Base-by-base conservation (phyloP, 805 yeast species). In the Gaillardinia entomophila region DNA sequence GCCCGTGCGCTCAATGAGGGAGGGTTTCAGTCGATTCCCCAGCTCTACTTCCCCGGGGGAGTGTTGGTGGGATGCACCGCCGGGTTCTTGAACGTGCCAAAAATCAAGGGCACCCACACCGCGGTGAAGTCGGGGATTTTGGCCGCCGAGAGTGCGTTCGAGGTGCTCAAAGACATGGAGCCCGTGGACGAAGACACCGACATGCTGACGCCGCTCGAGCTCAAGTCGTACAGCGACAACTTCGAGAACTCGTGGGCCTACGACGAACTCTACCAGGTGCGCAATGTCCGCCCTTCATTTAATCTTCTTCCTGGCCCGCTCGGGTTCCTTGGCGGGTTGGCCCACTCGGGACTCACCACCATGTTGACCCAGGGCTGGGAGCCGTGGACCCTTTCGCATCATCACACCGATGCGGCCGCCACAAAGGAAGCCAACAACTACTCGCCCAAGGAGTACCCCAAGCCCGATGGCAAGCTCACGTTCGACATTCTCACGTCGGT, bases 1-100 rank as follows among this genome's bases (percentile, higher is more conserved):
- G 98, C 98, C 3, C 74, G 98, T 47, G 96, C 97, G 1, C 73
- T 92, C 46, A 92, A 90, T 57, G 99, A 92, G 63, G 99, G 99
- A 41, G 99, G 99, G 1, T 72, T 69, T 45, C 99, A 92, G 65
- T 80, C 95, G 24, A 83, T 92, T 32, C 99, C 99, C 16, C 75
- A 80, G 52, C 68, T 92, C 34, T 67, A 80, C 43, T 92, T 92
- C 73, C 97, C 97, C 2, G 99, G 99, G 31, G 99, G 98, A 33
- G 81, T 88, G 6, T 62, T 92, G 18, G 90, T 92, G 25, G 99
- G 99, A 20, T 92, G 95, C 36, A 68, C 94, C 36, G 98, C 98
- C 3, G 98, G 98, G 1, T 90, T 92, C 57, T 75, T 92, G 77
- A 92, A 92, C 54, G 97, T 92, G 27, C 97, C 98, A 33, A 92